These are phyloP conservation scores for Corniculantispora saksenae DNA, from an alignment of 2,329 filamentous ascomycete species.

Conservation along the genomic window DNA sequence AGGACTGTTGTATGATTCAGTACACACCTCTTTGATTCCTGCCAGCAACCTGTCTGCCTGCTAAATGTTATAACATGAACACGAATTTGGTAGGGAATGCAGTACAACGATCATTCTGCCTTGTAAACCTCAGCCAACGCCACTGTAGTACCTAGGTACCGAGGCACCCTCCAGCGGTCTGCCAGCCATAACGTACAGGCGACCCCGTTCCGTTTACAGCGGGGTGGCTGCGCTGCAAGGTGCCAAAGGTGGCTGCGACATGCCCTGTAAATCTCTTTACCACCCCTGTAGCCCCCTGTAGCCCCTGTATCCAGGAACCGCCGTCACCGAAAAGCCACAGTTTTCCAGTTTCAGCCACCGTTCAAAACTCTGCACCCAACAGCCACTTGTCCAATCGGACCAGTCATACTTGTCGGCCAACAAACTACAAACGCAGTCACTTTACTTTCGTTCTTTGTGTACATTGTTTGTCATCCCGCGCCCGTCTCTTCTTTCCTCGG, in stretches of 20 bases:
- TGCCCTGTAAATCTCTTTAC: not conserved
- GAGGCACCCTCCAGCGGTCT: not conserved
- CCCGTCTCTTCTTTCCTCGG: not conserved
- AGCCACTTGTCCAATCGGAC: not conserved
- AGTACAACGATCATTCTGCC: too few relatives aligned
- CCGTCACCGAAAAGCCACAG: not conserved
- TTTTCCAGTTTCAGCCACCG: not conserved
- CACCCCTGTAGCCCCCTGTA: not conserved
- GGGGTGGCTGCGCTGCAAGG: too few relatives aligned
- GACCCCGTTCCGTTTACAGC: too few relatives aligned
- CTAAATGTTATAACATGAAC: too few relatives aligned
- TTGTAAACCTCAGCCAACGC: not conserved
- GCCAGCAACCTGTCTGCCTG: too few relatives aligned
- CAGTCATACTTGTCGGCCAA: slow-evolving; percentile 2
- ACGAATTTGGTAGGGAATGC: too few relatives aligned
- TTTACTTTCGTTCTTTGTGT: not conserved
- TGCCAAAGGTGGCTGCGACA: not conserved
- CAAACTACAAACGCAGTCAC: slow-evolving; percentile 1
- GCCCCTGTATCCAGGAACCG: not conserved
- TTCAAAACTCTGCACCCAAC: slow-evolving; percentile 12
- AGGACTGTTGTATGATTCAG: not conserved
- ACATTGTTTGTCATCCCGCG: not conserved
- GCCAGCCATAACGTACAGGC: not conserved
- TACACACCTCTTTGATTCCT: not conserved
- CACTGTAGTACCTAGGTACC: not conserved